phyloP scores from a whole-genome alignment of 2,329 filamentous ascomycete genomes.

The Fusarium compactum region DNA sequence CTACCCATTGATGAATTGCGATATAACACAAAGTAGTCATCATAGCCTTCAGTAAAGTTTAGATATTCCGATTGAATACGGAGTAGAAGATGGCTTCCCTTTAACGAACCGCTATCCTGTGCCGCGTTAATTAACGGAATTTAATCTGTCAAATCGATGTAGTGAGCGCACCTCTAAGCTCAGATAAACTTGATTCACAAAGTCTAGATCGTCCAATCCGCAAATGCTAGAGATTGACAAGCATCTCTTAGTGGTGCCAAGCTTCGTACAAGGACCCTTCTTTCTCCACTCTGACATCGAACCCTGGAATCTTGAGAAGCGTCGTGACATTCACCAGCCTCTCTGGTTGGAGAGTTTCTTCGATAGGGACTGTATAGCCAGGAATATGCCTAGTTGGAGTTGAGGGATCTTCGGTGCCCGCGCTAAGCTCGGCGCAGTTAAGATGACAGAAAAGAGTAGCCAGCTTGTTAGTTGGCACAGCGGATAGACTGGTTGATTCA shows the following conservation, averaged over 20 bases:
- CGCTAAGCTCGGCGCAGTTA: constrained; percentile 34
- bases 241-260: constrained; percentile 36
- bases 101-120: neutral
- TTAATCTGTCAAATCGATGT: neutral
- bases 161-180: neutral
- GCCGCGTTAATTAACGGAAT: neutral
- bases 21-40: no score
- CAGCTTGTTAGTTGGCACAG: neutral
- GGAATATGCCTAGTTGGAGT: constrained; percentile 2
- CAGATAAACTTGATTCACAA: constrained; percentile 29
- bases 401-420: constrained; percentile 30
- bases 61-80: no score
- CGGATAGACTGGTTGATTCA: neutral
- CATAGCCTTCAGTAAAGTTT: no score
- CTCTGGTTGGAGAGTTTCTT: constrained; percentile 24
- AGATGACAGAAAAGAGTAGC: constrained; percentile 10
- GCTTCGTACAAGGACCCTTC: constrained; percentile 6
- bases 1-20: no score
- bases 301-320: constrained; percentile 25
- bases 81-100: no score
- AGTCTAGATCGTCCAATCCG: constrained; percentile 33
- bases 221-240: constrained; percentile 21
- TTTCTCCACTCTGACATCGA: constrained; percentile 30
- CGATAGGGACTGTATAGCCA: constrained; percentile 2
- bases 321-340: constrained; percentile 21